Evolutionary conservation across 345 rosid genomes (phyloP).

Genomic region (Trapa incisa): DNA sequence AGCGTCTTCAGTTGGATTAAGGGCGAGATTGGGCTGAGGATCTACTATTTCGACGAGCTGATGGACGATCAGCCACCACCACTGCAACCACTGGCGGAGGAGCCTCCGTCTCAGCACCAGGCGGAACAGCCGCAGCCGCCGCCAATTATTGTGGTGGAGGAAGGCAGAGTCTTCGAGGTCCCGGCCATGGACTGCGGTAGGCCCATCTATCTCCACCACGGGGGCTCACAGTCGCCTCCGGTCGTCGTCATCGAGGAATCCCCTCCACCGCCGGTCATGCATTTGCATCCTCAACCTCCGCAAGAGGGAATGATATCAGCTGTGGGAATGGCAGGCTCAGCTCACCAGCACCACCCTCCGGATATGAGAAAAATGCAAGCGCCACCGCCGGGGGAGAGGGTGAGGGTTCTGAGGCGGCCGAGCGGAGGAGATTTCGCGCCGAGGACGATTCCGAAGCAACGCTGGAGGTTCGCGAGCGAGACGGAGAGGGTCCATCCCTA

Average conservation of each 20-base stretch:
- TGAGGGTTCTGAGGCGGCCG: constrained; percentile 37
- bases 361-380: constrained; percentile 72
- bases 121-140: constrained; percentile 29
- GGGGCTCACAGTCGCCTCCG: constrained; percentile 32
- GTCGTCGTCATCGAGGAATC: constrained; percentile 46
- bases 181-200: constrained; percentile 11
- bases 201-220: constrained; percentile 5
- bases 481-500: constrained; percentile 45
- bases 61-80: constrained; percentile 30
- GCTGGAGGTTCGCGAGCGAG: constrained; percentile 21
- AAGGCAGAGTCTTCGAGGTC: constrained; percentile 38
- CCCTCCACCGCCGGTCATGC: constrained; percentile 22
- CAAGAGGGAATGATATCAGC: constrained; percentile 7
- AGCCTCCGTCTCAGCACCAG: constrained; percentile 15
- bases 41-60: constrained; percentile 66
- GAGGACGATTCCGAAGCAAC: constrained; percentile 33
- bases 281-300: constrained; percentile 17
- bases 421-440: constrained; percentile 48
- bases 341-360: constrained; percentile 21
- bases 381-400: constrained; percentile 37
- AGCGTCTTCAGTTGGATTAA: constrained; percentile 88
- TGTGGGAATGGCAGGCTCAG: constrained; percentile 5
- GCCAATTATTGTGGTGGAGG: constrained; percentile 36
- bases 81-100: constrained; percentile 13
- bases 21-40: constrained; percentile 74